A percentile compares a stretch with the other conserved stretches of the same genome.
Evolutionary conservation across 768 basidiomycete species (phyloP).

Genomic region (Boletellus ananas): DNA sequence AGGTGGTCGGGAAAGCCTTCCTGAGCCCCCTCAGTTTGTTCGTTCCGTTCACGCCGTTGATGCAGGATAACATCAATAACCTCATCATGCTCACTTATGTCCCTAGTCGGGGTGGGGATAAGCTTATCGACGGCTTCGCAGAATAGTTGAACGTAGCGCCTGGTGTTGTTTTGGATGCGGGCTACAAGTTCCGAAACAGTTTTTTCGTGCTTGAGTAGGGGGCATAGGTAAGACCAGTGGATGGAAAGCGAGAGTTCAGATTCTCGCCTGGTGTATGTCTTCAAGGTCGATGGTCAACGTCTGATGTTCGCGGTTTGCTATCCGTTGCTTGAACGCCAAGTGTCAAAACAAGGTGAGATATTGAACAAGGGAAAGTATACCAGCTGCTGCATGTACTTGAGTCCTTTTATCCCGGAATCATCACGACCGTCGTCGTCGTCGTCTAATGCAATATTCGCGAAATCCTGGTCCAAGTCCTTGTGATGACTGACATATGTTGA

Average conservation of each 20-base stretch:
- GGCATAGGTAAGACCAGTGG: constrained; percentile 8
- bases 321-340: constrained; percentile 60
- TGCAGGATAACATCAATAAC: constrained; percentile 96
- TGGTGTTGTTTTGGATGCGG: constrained; percentile 79
- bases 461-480: constrained; percentile 62
- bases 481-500: constrained; percentile 60
- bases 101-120: constrained; percentile 84
- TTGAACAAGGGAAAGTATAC: constrained; percentile 43
- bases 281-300: constrained; percentile 87
- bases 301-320: constrained; percentile 91
- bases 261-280: constrained; percentile 70
- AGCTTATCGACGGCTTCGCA: constrained; percentile 86
- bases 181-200: constrained; percentile 69
- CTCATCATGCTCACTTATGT: constrained; percentile 88
- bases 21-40: constrained; percentile 67
- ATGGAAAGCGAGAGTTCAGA: background rate
- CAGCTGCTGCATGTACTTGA: constrained; percentile 83
- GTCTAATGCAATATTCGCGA: constrained; percentile 68
- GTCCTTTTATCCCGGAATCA: constrained; percentile 35
- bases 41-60: constrained; percentile 87
- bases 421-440: constrained; percentile 40
- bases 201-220: constrained; percentile 54
- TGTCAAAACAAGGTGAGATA: constrained; percentile 19
- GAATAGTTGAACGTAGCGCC: constrained; percentile 88
- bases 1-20: constrained; percentile 88